Conservation (phyloP, 306 rosid species). For the Ormosia emarginata region DNA sequence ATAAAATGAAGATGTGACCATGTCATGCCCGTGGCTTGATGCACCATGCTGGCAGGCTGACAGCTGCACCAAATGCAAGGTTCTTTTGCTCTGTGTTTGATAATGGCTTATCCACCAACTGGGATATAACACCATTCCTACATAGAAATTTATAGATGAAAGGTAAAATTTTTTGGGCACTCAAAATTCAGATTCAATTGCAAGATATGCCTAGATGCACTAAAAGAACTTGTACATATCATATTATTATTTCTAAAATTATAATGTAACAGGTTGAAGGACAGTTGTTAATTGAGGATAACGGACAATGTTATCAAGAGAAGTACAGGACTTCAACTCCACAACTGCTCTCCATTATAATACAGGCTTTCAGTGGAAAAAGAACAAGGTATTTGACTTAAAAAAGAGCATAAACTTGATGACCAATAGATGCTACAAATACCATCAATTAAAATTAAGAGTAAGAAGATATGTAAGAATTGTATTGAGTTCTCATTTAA, state of each 20-base stretch:
- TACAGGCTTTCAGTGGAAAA: not conserved
- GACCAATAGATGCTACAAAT: not conserved
- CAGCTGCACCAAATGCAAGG: slow-evolving; percentile 96
- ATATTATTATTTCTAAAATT: not conserved
- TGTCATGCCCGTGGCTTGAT: slow-evolving; percentile 88
- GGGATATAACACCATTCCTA: slow-evolving; percentile 99
- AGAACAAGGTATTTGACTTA: not conserved
- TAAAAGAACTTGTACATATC: slow-evolving; percentile 6
- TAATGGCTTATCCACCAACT: slow-evolving; percentile 78
- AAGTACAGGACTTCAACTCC: slow-evolving; percentile 5
- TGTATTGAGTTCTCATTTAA: not conserved
- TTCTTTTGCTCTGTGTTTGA: slow-evolving; percentile 95
- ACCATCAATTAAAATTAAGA: not conserved
- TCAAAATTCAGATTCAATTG: slow-evolving; percentile 14
- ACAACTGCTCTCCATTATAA: not conserved
- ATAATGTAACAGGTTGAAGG: slow-evolving; percentile 6
- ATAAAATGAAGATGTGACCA: not conserved
- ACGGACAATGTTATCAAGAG: not conserved
- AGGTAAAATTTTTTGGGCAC: not conserved
- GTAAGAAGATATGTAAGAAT: not conserved
- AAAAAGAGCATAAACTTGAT: not conserved
- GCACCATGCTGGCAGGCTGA: slow-evolving; percentile 79
- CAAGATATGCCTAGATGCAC: slow-evolving; percentile 9
- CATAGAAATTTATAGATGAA: slow-evolving; percentile 13
- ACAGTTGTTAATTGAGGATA: not conserved